phyloP scores from a whole-genome alignment of 768 basidiomycete species.

The Termitomyces eurrhizus region DNA sequence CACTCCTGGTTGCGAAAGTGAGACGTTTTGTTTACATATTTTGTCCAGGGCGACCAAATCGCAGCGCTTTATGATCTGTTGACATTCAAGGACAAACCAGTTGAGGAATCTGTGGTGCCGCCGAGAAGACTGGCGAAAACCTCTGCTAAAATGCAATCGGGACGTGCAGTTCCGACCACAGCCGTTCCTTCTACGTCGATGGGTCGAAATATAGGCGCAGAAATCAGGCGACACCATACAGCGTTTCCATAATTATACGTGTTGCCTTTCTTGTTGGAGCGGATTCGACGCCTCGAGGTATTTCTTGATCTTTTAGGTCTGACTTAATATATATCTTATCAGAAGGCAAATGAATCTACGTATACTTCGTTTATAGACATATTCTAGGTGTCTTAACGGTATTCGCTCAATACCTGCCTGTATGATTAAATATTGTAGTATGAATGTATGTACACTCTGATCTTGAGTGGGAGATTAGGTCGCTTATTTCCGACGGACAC shows the following conservation, averaged over 20 bases:
- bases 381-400: not conserved
- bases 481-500: not conserved
- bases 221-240: slow-evolving; percentile 1
- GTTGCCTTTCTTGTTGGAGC: not conserved
- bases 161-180: slow-evolving; percentile 9
- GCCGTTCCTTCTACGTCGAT: slow-evolving; percentile 9
- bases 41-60: slow-evolving; percentile 82
- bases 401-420: slow-evolving; percentile 1
- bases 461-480: not conserved
- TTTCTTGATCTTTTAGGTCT: not conserved
- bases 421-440: not conserved
- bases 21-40: not conserved
- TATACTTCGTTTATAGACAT: slow-evolving; percentile 11
- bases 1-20: not conserved
- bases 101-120: slow-evolving; percentile 23
- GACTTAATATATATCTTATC: not conserved
- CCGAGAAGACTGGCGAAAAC: slow-evolving; percentile 7
- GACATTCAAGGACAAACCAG: slow-evolving; percentile 66
- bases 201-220: slow-evolving; percentile 3
- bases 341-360: not conserved
- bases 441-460: not conserved
- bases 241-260: not conserved
- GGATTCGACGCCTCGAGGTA: not conserved
- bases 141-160: not conserved
- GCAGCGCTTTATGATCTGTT: slow-evolving; percentile 86